Percentiles rank a stretch among this genome's conserved stretches.
Evolutionary conservation across 306 rosid genomes (phyloP).

Genomic region (Lathyrus oleraceus): DNA sequence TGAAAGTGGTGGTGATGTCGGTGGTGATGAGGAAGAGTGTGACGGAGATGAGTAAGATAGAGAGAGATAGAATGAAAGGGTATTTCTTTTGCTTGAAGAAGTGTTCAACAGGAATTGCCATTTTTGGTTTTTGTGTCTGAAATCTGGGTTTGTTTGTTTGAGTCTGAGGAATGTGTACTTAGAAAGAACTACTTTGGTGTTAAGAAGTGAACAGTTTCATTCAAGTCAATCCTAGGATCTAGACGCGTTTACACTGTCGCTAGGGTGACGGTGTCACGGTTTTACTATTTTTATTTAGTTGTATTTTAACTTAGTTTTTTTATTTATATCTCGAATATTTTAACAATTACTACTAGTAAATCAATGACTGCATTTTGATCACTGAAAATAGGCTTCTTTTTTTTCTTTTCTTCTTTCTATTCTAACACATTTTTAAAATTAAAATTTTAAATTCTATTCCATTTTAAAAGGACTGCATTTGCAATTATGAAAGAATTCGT

Average conservation of each 20-base stretch:
- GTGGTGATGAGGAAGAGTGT: conserved; percentile 51
- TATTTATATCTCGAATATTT: too few relatives aligned
- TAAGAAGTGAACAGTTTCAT: neutral
- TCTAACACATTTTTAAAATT: too few relatives aligned
- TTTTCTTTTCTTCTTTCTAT: too few relatives aligned
- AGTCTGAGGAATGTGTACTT: neutral
- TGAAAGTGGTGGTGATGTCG: conserved; percentile 21
- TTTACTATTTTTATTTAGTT: too few relatives aligned
- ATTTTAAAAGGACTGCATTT: too few relatives aligned
- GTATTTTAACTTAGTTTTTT: too few relatives aligned
- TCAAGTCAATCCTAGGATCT: neutral
- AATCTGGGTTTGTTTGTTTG: neutral
- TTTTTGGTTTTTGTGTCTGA: conserved; percentile 5
- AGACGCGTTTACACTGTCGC: neutral
- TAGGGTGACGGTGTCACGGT: neutral
- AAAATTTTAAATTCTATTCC: too few relatives aligned
- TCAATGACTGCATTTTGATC: too few relatives aligned
- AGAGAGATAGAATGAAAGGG: conserved; percentile 63
- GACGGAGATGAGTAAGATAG: conserved; percentile 51
- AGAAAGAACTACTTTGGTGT: neutral
- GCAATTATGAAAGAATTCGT: too few relatives aligned
- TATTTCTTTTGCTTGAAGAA: conserved; percentile 55
- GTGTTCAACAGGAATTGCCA: conserved; percentile 50
- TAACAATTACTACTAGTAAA: too few relatives aligned
- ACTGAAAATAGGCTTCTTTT: too few relatives aligned